phyloP scores from a whole-genome alignment of 257 asterid genomes.

The Scutellaria galericulata region DNA sequence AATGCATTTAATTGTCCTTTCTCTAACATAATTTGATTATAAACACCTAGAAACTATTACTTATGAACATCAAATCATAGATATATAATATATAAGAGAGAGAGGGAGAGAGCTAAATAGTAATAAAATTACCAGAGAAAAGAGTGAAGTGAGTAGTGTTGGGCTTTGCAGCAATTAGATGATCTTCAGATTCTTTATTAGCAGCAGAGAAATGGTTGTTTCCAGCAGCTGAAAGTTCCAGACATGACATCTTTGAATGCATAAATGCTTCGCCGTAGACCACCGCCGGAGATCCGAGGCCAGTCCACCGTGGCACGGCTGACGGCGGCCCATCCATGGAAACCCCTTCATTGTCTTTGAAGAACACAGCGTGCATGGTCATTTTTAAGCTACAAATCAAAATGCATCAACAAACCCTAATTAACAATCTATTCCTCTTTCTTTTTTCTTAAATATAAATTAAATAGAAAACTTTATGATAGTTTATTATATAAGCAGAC shows the following conservation, averaged over 20 bases:
- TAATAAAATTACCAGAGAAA: conserved; percentile 42
- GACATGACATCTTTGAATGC: conserved; percentile 45
- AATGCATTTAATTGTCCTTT: no score
- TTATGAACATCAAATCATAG: conserved; percentile 13
- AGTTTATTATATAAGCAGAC: background rate
- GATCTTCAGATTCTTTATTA: conserved; percentile 29
- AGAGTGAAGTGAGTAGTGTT: conserved; percentile 43
- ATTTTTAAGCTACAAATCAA: conserved; percentile 35
- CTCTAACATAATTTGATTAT: no score
- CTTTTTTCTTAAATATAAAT: background rate
- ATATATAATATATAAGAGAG: background rate
- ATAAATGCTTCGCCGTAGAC: conserved; percentile 40
- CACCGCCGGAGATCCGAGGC: conserved; percentile 46
- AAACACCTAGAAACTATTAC: background rate
- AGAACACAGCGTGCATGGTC: conserved; percentile 52
- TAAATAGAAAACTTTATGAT: background rate
- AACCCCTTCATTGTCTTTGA: conserved; percentile 52
- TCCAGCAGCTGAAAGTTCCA: conserved; percentile 38
- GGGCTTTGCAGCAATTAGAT: conserved; percentile 34
- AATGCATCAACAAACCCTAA: conserved; percentile 33
- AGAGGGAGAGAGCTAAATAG: background rate
- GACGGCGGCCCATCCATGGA: conserved; percentile 34
- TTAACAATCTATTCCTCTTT: background rate
- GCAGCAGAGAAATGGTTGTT: conserved; percentile 23
- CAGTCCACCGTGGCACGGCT: conserved; percentile 58